Base-by-base conservation (phyloP, 306 rosid species). In the Argentina anserina region DNA sequence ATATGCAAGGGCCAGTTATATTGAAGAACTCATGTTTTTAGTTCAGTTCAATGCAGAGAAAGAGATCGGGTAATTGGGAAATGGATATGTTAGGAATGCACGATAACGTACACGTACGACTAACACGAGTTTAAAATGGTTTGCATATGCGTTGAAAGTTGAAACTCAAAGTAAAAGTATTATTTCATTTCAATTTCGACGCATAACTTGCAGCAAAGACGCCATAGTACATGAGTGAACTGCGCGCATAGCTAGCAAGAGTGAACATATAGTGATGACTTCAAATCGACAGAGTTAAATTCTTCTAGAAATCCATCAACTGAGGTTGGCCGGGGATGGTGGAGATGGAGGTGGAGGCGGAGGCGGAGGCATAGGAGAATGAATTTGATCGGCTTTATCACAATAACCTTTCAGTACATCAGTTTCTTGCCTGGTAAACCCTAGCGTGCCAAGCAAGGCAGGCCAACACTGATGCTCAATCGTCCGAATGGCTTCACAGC, bases 391-490 rank as follows among this genome's bases (percentile, higher is more conserved):
- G 14, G 46, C 69, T 14, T 18, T 80, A 47, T 87, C 84, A 56
- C 95, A 91, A 21, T 84, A 91, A 4, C 85, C 86, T 52, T 77
- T 79, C 4, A 91, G 81, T 0, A 85, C 7, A 67, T 87, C 80
- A 17, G 82, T 84, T 73, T 89, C 97, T 75, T 84, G 70, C 1
- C 28, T 49, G 6, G 92, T 89, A 56, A 85, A 84, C 9, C 97
- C 97, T 8, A 91, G 77, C 4, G 92, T 70, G 11, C 72, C 39
- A 37, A 88, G 68, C 75, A 91, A 68, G 37, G 84, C 72, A 3
- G 95, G 92, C 97, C 97, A 87, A 56, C 97, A 91, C 14, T 87
- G 84, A 14, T 75, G 90, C 8, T 74, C 82, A 65, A 91, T 84
- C 13, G 76, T 77, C 66, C 67, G 40, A 31, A 87, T 81, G 55